These are phyloP conservation scores for Urtica urens DNA, from an alignment of 306 rosid genomes.

Conservation along the genomic window DNA sequence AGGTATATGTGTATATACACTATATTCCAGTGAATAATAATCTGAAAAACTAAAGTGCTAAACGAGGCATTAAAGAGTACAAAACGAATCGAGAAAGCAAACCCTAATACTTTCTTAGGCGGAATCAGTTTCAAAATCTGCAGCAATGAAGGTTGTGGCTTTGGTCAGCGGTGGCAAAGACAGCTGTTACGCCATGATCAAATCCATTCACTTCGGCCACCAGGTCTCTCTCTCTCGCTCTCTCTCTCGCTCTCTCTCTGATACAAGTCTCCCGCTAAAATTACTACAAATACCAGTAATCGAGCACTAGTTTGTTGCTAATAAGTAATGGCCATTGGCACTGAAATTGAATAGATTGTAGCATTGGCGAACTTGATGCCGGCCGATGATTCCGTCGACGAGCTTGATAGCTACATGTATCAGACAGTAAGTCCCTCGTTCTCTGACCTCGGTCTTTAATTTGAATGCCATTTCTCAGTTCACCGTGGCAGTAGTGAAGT, in stretches of 20 bases:
- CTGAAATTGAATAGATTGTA: slow-evolving; percentile 52
- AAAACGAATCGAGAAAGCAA: too few relatives aligned
- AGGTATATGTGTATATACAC: too few relatives aligned
- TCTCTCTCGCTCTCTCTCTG: neutral
- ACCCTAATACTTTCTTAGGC: too few relatives aligned
- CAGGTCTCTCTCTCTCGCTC: slow-evolving; percentile 31
- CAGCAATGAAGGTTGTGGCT: slow-evolving; percentile 82
- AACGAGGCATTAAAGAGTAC: too few relatives aligned
- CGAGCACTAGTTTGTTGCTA: too few relatives aligned
- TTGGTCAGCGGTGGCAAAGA: slow-evolving; percentile 94
- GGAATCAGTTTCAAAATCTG: too few relatives aligned
- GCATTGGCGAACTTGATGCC: slow-evolving; percentile 96
- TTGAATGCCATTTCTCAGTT: neutral
- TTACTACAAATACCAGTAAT: neutral
- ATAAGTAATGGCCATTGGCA: too few relatives aligned
- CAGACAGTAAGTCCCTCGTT: slow-evolving; percentile 62
- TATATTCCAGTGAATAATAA: too few relatives aligned
- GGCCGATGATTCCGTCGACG: slow-evolving; percentile 80
- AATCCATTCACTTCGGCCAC: slow-evolving; percentile 63
- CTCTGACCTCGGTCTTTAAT: neutral
- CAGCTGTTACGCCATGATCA: slow-evolving; percentile 92
- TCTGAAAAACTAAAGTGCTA: too few relatives aligned
- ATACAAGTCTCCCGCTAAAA: slow-evolving; percentile 4
- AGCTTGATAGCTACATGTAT: slow-evolving; percentile 90
- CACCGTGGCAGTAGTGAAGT: too few relatives aligned